phyloP scores from a whole-genome alignment of 305 asterid genomes.

The Solanum hybrid region DNA sequence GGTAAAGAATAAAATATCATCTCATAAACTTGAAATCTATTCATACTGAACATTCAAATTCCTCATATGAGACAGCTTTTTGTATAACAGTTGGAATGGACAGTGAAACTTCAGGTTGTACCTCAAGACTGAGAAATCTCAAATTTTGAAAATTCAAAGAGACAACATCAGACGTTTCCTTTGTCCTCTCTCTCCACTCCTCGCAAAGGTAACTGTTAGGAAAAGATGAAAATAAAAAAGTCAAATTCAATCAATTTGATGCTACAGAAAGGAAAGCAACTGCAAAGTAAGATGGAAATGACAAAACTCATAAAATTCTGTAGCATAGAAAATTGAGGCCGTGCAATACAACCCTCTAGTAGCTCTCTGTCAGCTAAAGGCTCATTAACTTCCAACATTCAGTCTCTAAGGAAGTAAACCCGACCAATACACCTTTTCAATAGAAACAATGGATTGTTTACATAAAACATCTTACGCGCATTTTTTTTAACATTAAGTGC shows the following conservation, averaged over 20 bases:
- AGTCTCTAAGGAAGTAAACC: background rate
- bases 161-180: constrained; percentile 53
- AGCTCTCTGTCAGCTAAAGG: background rate
- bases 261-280: background rate
- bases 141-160: constrained; percentile 52
- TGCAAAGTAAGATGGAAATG: background rate
- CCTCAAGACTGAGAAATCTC: constrained; percentile 83
- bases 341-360: background rate
- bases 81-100: background rate
- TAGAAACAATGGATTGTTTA: background rate
- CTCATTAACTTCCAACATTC: background rate
- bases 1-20: background rate
- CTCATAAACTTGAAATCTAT: background rate
- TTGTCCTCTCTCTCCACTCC: constrained; percentile 88
- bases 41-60: background rate
- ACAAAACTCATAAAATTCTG: background rate
- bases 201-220: constrained; percentile 77
- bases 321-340: background rate
- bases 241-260: background rate
- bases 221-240: background rate
- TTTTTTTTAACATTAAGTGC: background rate
- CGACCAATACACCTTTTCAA: background rate
- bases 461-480: background rate
- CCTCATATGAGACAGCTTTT: background rate
- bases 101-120: constrained; percentile 8